Evolutionary conservation across 2,329 filamentous ascomycete genomes (phyloP), one percentile per base, ranked within the genome.

Genomic region (Falciphora oryzae): DNA sequence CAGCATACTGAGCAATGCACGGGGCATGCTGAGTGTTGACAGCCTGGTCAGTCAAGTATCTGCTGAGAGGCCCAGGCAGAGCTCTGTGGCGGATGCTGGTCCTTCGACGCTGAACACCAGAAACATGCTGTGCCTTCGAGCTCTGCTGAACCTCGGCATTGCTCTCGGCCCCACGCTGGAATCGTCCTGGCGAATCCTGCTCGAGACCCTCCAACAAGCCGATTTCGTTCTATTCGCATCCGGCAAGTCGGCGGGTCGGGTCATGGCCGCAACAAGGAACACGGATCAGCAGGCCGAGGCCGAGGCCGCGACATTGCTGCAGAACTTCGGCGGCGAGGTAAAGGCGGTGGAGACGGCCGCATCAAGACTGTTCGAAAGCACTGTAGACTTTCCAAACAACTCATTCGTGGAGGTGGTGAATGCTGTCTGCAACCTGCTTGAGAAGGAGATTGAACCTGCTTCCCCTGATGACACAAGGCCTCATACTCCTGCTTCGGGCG

Each of bases 91-190:
- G 7, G 90, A 91, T 75, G 70, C 77, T 32, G 72, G 75, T 65
- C 65, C 75, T 0, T 79, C 81, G 64, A 84, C 86, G 4, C 80
- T 98, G 11, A 97, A 92, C 68, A 94, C 93, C 3, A 85, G 95
- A 10, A 98, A 99, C 72, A 79, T 99, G 4, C 80, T 98, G 1
- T 99, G 95, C 71, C 80, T 99, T 58, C 83, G 96, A 71, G 95
- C 95, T 35, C 81, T 99, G 22, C 79, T 99, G n/a, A 99, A 99
- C 70, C 79, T 99, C 4, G 95, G 95, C 2, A 99, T 98, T 71
- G 95, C 95, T 2, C 79, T 99, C 1, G 95, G 95, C 0, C 93
- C 95, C 3, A 97, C 92, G 0, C 81, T 99, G 0, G 88, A 90
- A 50, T 82, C 84, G 18, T 91, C 94, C 0, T 99, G 96, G 91